A percentile compares a stretch with the other conserved stretches of the same genome.
Conservation (phyloP, 345 rosid genomes). For the Gossypium mustelinum region DNA sequence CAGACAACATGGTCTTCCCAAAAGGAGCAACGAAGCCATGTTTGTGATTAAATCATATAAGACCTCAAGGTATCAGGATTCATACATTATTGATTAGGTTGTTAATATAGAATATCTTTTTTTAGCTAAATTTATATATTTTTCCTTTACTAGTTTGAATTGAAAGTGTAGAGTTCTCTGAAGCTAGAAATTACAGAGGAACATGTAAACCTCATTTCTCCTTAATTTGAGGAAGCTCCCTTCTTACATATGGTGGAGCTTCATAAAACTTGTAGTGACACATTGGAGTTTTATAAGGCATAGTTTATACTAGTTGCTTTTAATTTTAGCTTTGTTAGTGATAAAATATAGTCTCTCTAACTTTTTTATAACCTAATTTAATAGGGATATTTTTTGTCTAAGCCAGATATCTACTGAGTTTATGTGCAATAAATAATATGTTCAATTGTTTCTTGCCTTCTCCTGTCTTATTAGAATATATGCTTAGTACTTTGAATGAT, state of each 20-base stretch:
- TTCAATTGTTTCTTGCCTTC: too few species aligned
- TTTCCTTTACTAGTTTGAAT: too few species aligned
- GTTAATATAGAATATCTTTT: slow-evolving; percentile 26
- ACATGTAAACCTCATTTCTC: slow-evolving; percentile 9
- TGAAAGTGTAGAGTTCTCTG: too few species aligned
- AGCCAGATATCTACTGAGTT: too few species aligned
- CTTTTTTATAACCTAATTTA: not conserved
- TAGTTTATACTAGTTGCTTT: not conserved
- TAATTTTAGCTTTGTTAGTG: not conserved
- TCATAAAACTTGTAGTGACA: slow-evolving; percentile 87
- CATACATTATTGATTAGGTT: slow-evolving; percentile 87
- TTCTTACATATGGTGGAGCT: slow-evolving; percentile 90
- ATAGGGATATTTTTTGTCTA: not conserved
- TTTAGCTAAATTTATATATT: too few species aligned
- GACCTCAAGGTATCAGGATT: slow-evolving; percentile 84
- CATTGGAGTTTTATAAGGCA: slow-evolving; percentile 90
- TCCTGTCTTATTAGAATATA: too few species aligned
- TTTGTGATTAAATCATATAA: slow-evolving; percentile 76
- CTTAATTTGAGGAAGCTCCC: slow-evolving; percentile 79
- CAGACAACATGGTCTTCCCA: slow-evolving; percentile 69
- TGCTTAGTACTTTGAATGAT: too few species aligned
- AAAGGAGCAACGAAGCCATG: slow-evolving; percentile 67
- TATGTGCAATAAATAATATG: too few species aligned
- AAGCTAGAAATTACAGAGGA: too few species aligned
- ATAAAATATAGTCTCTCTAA: not conserved